Base-by-base conservation (phyloP, 176 grass and related monocot genomes). In the Musa schizocarpa region DNA sequence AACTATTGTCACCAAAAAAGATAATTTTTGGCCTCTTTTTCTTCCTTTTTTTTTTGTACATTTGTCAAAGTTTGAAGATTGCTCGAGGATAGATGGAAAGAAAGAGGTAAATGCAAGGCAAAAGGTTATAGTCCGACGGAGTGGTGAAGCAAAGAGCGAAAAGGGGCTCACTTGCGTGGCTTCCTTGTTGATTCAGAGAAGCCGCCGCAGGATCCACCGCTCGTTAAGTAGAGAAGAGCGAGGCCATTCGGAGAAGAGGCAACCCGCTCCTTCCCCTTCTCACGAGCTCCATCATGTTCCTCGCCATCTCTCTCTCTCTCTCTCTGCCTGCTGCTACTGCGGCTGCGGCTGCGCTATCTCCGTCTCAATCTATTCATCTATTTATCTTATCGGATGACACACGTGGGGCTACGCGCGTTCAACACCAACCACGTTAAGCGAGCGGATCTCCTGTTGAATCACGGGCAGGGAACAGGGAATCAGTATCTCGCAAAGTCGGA, bases 301-400 rank as follows among this genome's bases (percentile, higher is more conserved):
- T 87, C 57, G 78, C 85, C 86, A 92, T 92, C 56, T 63, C 68
- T 77, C 76, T 82, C 68, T 77, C 76, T 82, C 82, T 80, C 21
- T 53, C 53, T 29, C 29, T 29, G 27, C 27, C 1, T 29, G 27
- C 27, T 29, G 27, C 27, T 29, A 29, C 29, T 29, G 29, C 24
- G 22, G 22, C 22, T 22, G 22, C 22, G 0, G 22, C 22, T 22
- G 22, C 22, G 22, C 22, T 22, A 22, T 22, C 22, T 22, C 22
- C 22, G 22, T 22, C 22, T 22, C 22, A 22, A 22, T 22, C 22
- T 22, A 22, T 22, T 22, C 22, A 22, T 22, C 22, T 22, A 22
- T 22, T 22, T 0, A 22, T 22, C 22, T 22, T 22, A 22, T 22
- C 0, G 22, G 22, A 22, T 22, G 22, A 22, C 22, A 22, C 22